Conservation (phyloP, 345 rosid genomes). For the Salix udensis region DNA sequence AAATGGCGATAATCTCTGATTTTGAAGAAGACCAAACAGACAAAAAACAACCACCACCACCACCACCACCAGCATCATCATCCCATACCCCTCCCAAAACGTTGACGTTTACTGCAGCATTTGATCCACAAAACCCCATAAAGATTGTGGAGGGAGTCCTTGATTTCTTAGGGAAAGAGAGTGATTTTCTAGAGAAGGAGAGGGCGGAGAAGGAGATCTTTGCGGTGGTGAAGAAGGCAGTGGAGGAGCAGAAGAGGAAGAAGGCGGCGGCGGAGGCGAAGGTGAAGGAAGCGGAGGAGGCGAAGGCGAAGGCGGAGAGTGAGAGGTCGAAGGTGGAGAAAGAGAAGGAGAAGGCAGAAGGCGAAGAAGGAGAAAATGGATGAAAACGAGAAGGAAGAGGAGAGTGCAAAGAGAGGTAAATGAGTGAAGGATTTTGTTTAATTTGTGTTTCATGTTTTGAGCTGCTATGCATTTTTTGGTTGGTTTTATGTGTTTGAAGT, state of each 20-base stretch:
- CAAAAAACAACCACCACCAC: neutral
- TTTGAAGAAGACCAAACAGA: slow-evolving; percentile 43
- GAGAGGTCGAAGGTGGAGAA: slow-evolving; percentile 17
- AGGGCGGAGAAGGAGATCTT: slow-evolving; percentile 66
- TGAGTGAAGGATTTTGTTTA: neutral
- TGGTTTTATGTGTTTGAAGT: neutral
- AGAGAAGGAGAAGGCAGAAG: neutral
- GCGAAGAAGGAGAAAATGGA: slow-evolving; percentile 1
- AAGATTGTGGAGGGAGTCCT: slow-evolving; percentile 61
- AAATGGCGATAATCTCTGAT: slow-evolving; percentile 82
- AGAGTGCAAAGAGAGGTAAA: slow-evolving; percentile 9
- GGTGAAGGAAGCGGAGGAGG: slow-evolving; percentile 14
- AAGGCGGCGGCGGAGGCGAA: slow-evolving; percentile 14
- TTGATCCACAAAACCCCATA: slow-evolving; percentile 65
- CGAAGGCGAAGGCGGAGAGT: slow-evolving; percentile 31
- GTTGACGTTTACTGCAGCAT: slow-evolving; percentile 43
- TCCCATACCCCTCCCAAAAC: slow-evolving; percentile 10
- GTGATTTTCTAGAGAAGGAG: slow-evolving; percentile 54
- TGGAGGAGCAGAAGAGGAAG: slow-evolving; percentile 47
- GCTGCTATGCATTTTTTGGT: neutral
- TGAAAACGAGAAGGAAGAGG: slow-evolving; percentile 12
- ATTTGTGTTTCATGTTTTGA: neutral
- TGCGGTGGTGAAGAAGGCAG: slow-evolving; percentile 44
- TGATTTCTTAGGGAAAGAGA: slow-evolving; percentile 65
- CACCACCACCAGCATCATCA: neutral